Percentiles rank a stretch among this genome's conserved stretches.
These are phyloP conservation scores for Ceratocystis diversiconidia DNA, from an alignment of 2,329 filamentous ascomycete genomes.

Conservation along the genomic window DNA sequence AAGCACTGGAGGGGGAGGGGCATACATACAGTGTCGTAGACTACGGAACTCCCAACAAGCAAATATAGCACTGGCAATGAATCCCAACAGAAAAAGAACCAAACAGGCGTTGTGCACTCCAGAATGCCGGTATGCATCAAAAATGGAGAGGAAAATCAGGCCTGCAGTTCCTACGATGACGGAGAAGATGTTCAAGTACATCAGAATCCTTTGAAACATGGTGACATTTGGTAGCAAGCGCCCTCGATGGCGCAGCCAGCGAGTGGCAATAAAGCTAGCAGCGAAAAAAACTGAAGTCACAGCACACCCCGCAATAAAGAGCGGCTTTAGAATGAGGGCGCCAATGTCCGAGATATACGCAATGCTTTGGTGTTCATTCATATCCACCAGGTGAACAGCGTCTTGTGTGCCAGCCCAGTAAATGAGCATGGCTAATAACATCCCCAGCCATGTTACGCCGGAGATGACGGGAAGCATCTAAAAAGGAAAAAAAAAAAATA, in stretches of 20 bases:
- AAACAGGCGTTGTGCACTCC: slow-evolving; percentile 63
- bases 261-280: slow-evolving; percentile 63
- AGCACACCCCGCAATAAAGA: slow-evolving; percentile 60
- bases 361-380: slow-evolving; percentile 43
- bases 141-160: slow-evolving; percentile 69
- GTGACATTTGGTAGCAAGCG: slow-evolving; percentile 62
- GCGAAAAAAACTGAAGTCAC: slow-evolving; percentile 70
- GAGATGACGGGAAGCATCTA: slow-evolving; percentile 57
- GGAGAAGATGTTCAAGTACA: slow-evolving; percentile 46
- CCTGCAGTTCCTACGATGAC: slow-evolving; percentile 65
- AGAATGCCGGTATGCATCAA: slow-evolving; percentile 61
- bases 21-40: slow-evolving; percentile 51
- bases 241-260: slow-evolving; percentile 70
- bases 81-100: slow-evolving; percentile 70
- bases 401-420: slow-evolving; percentile 49
- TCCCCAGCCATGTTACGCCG: slow-evolving; percentile 49
- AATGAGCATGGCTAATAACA: slow-evolving; percentile 55
- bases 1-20: neutral
- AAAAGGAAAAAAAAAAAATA: neutral
- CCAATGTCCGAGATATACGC: slow-evolving; percentile 61
- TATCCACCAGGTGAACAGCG: slow-evolving; percentile 43
- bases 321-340: slow-evolving; percentile 49
- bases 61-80: slow-evolving; percentile 72
- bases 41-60: slow-evolving; percentile 84
- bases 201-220: slow-evolving; percentile 47